Base-by-base conservation (phyloP, 257 asterid genomes). In the Plantago elongata region DNA sequence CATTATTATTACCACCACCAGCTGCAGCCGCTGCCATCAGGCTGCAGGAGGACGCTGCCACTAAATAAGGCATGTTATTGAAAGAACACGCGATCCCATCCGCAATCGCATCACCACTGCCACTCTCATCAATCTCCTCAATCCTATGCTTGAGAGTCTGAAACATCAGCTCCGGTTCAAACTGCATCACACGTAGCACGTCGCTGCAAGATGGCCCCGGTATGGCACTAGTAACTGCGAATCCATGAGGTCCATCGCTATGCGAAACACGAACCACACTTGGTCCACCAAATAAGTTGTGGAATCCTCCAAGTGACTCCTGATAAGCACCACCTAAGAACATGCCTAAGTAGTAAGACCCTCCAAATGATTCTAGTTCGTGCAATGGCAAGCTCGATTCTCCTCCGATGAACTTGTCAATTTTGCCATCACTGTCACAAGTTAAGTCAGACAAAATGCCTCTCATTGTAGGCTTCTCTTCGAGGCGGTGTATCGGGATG, bases 251-350 rank as follows among this genome's bases (percentile, higher is more conserved):
- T 10, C 97, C 95, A 16, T 93, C 89, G 47, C 95, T 77, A 67
- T 93, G 97, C 0, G 77, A 75, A 5, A 89, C 99, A 0, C 92
- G 88, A n/a, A 93, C 83, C 0, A 87, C 85, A n/a, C 97, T 89
- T 0, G 99, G 95, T 5, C 95, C 90, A 12, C 95, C 97, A 15
- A 93, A 93, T 11, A 93, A 78, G 79, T 93, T 93, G 77, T 93
- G 99, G 43, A 75, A 64, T 6, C 97, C 96, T 1, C 99, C 99
- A 1, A 93, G 85, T 3, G 99, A 95, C 76, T 93, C 97, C 78
- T 89, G 85, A 40, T 93, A 93, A 58, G 99, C 99, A 68, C 99
- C 99, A 2, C 99, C 99, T 54, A 87, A 70, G 65, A 93, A 89
- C 96, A 89, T 93, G n/a, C 99, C 99, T 30, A 93, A 63, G 70